Conservation (phyloP, 1,284 basidiomycete genomes). For the Ganoderma sinense region DNA sequence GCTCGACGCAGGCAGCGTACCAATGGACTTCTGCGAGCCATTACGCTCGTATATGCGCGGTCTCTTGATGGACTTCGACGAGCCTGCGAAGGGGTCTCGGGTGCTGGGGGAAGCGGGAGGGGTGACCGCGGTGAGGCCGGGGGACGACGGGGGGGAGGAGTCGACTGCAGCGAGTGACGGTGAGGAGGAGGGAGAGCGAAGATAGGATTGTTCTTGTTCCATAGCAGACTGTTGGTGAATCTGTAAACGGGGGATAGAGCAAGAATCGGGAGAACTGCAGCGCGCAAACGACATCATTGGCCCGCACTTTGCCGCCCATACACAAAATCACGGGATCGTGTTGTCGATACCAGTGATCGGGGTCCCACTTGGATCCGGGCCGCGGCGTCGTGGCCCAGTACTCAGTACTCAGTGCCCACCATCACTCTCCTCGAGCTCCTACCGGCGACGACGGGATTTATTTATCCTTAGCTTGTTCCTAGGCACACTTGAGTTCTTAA, state of each 20-base stretch:
- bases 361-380: no score
- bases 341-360: no score
- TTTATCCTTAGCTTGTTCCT: no score
- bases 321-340: no score
- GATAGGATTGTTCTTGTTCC: neutral
- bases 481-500: no score
- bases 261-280: no score
- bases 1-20: neutral
- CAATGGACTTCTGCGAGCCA: slow-evolving; percentile 3
- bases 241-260: neutral
- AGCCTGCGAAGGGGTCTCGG: slow-evolving; percentile 38
- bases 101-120: slow-evolving; percentile 37
- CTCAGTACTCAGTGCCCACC: no score
- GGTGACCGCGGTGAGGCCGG: slow-evolving; percentile 17
- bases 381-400: no score
- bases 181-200: slow-evolving; percentile 22
- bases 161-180: slow-evolving; percentile 24
- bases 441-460: no score
- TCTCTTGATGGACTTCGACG: slow-evolving; percentile 34
- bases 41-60: slow-evolving; percentile 35
- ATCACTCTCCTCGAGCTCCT: no score
- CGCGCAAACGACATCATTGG: neutral
- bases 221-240: neutral
- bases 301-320: neutral
- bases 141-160: slow-evolving; percentile 29